phyloP scores from a whole-genome alignment of 73 alveolate genomes.

The Paramecium tetraurelia region DNA sequence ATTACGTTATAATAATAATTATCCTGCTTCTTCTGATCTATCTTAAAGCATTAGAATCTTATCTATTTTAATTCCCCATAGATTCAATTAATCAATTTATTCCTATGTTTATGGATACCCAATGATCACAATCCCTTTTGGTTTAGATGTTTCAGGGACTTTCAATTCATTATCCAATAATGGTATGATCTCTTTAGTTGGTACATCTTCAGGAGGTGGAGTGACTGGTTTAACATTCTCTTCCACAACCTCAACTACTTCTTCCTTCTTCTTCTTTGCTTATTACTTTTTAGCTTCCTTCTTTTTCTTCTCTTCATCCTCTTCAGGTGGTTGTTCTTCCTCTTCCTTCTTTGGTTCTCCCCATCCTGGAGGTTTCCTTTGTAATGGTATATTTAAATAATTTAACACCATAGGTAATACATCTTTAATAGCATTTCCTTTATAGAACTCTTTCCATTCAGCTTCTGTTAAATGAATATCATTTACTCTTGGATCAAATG shows the following conservation, averaged over 20 bases:
- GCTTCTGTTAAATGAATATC: conserved; percentile 73
- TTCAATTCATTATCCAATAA: conserved; percentile 27
- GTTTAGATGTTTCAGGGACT: conserved; percentile 37
- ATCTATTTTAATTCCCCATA: conserved; percentile 82
- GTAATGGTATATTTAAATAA: conserved; percentile 62
- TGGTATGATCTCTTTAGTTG: conserved; percentile 53
- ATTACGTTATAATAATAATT: conserved; percentile 29
- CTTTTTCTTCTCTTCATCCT: conserved; percentile 73
- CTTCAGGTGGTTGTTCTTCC: conserved; percentile 67
- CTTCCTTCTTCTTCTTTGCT: conserved; percentile 73
- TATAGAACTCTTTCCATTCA: conserved; percentile 67
- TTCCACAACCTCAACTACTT: conserved; percentile 77
- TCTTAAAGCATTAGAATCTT: conserved; percentile 76
- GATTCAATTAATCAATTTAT: conserved; percentile 76
- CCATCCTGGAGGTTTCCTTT: conserved; percentile 67
- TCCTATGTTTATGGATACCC: conserved; percentile 85
- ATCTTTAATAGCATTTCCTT: conserved; percentile 73
- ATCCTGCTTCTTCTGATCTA: conserved; percentile 87
- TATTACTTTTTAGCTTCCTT: conserved; percentile 71
- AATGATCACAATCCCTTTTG: conserved; percentile 78
- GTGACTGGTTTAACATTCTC: conserved; percentile 69
- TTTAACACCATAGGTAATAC: conserved; percentile 78
- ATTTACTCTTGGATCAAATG: conserved; percentile 58
- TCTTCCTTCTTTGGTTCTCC: conserved; percentile 63
- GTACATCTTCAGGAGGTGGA: conserved; percentile 68